Conservation (phyloP, 2,329 filamentous ascomycete species). For the Fonsecaea monophora region DNA sequence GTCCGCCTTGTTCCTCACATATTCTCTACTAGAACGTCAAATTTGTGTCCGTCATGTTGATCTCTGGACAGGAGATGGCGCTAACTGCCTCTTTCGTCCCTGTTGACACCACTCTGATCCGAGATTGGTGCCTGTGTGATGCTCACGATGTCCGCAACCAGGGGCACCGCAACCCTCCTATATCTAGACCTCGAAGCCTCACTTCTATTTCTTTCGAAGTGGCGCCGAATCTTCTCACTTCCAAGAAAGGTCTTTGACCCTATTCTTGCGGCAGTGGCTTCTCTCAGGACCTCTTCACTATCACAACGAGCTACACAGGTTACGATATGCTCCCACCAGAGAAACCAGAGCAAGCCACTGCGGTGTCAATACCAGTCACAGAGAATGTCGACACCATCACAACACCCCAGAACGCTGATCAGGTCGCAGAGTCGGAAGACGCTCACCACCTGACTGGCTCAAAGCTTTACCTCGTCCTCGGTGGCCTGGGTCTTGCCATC, state of each 20-base stretch:
- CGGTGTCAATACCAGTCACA: background rate
- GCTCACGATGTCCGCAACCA: background rate
- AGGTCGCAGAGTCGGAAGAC: background rate
- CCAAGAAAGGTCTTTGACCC: background rate
- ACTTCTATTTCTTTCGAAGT: background rate
- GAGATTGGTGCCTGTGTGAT: conserved; percentile 3
- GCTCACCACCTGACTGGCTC: conserved; percentile 34
- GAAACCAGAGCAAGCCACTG: background rate
- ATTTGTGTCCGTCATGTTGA: background rate
- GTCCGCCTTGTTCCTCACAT: background rate
- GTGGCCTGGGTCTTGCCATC: conserved; percentile 51
- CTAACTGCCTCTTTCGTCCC: background rate
- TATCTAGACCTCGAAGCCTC: background rate
- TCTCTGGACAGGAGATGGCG: conserved; percentile 1
- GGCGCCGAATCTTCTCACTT: background rate
- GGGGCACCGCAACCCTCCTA: background rate
- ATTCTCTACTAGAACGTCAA: background rate
- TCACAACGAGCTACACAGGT: background rate
- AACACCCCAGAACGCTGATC: conserved; percentile 4
- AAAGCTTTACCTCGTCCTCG: conserved; percentile 41
- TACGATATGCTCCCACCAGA: conserved; percentile 12
- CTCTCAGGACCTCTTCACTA: background rate
- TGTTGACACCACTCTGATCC: background rate
- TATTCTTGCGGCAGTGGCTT: background rate
- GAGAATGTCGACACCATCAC: conserved; percentile 3